phyloP scores from a whole-genome alignment of 129 eudicot genomes.

The Artemisia argyi region DNA sequence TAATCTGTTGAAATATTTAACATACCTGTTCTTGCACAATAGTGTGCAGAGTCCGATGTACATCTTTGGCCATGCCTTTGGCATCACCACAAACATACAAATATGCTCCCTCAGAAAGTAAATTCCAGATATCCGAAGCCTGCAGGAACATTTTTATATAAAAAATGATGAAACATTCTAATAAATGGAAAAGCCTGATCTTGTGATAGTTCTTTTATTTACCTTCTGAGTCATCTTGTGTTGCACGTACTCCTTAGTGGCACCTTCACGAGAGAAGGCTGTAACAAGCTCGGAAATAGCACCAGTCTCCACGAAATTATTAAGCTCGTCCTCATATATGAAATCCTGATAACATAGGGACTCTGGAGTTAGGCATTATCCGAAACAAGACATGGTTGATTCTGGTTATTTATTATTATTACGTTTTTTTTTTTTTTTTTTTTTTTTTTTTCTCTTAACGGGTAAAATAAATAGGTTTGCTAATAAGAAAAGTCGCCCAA shows the following conservation, averaged over 20 bases:
- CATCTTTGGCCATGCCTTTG: slow-evolving; percentile 99
- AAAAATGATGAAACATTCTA: neutral
- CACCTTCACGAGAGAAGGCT: slow-evolving; percentile 96
- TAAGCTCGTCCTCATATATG: slow-evolving; percentile 81
- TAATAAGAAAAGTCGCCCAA: neutral
- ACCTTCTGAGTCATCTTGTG: slow-evolving; percentile 92
- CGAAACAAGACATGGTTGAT: neutral
- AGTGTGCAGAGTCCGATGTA: slow-evolving; percentile 91
- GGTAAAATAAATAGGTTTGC: neutral
- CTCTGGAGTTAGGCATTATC: neutral
- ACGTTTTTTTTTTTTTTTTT: too few species aligned
- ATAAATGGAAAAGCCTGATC: neutral
- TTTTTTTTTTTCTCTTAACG: too few species aligned
- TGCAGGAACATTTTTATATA: slow-evolving; percentile 22
- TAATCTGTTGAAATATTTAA: neutral
- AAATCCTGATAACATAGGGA: slow-evolving; percentile 51
- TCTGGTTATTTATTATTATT: too few species aligned
- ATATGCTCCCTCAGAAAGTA: slow-evolving; percentile 86
- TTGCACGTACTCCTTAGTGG: slow-evolving; percentile 94
- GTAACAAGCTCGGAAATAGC: slow-evolving; percentile 85
- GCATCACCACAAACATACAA: slow-evolving; percentile 98
- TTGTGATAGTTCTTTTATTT: neutral
- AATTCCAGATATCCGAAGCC: slow-evolving; percentile 89
- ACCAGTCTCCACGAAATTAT: slow-evolving; percentile 70
- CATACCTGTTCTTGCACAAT: slow-evolving; percentile 96